These are phyloP conservation scores for Pistacia vera DNA, from an alignment of 345 rosid genomes.

Conservation along the genomic window DNA sequence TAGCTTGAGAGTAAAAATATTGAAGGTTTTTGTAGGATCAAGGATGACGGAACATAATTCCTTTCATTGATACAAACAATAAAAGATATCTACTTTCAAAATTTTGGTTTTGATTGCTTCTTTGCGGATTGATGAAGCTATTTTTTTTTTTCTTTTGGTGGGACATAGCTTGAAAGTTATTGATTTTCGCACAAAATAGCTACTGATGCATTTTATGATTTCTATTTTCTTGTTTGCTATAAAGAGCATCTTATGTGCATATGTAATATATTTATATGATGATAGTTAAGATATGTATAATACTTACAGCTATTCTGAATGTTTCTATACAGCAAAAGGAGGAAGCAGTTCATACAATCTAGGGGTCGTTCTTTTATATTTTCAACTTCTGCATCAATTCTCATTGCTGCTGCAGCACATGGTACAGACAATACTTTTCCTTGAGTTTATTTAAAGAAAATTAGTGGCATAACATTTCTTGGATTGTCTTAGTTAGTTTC, in stretches of 20 bases:
- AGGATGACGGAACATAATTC: background rate
- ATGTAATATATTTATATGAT: background rate
- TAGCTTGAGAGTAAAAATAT: too few species aligned
- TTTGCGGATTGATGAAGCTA: background rate
- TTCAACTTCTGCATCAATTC: conserved; percentile 81
- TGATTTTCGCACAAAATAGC: background rate
- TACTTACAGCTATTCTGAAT: conserved; percentile 6
- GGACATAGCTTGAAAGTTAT: background rate
- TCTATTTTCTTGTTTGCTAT: background rate
- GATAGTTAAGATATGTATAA: too few species aligned
- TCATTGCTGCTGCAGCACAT: conserved; percentile 84
- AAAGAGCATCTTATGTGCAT: background rate
- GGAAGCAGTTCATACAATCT: conserved; percentile 90
- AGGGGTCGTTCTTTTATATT: conserved; percentile 94
- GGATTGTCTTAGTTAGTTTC: background rate
- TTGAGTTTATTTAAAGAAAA: background rate
- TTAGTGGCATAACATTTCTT: background rate
- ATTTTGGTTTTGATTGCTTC: background rate
- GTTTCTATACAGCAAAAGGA: conserved; percentile 61
- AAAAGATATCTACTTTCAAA: background rate
- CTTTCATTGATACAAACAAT: background rate
- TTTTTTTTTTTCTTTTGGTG: background rate
- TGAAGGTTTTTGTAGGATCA: too few species aligned
- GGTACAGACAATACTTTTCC: conserved; percentile 39
- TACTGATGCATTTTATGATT: background rate